phyloP scores from a whole-genome alignment of 805 yeast species.

The Suhomyces xylopsoci region DNA sequence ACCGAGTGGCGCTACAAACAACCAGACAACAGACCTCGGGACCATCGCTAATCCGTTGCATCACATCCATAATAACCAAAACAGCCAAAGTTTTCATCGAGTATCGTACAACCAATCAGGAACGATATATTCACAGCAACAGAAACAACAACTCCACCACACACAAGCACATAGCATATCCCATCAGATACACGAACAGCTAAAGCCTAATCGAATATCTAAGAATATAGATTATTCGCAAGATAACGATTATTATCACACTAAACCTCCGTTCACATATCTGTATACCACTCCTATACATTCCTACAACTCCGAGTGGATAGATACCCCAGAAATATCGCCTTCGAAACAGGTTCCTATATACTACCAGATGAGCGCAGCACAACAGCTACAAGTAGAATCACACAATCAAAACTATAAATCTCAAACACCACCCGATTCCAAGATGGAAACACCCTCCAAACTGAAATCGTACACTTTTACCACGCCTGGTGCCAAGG shows the following conservation, averaged over 20 bases:
- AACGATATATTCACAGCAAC: neutral
- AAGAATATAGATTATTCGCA: neutral
- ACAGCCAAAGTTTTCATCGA: neutral
- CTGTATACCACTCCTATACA: constrained; percentile 2
- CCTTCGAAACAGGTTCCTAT: neutral
- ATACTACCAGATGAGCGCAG: constrained; percentile 1
- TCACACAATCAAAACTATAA: neutral
- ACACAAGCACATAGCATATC: neutral
- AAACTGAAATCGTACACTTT: constrained; percentile 3
- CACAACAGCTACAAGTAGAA: neutral
- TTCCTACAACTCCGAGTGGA: constrained; percentile 8
- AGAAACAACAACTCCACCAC: neutral
- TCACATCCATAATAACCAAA: neutral
- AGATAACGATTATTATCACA: neutral
- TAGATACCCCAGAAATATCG: constrained; percentile 4
- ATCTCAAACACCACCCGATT: neutral
- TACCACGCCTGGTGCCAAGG: constrained; percentile 7
- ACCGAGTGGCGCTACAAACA: neutral
- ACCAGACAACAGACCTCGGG: neutral
- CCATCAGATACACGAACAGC: neutral
- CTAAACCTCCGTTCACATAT: neutral
- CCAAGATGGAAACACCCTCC: constrained; percentile 2
- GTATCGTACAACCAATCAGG: neutral
- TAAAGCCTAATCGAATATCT: neutral
- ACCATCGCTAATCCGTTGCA: neutral